These are phyloP conservation scores for Pleurotus sapidus DNA, from an alignment of 768 basidiomycete genomes.

Conservation along the genomic window DNA sequence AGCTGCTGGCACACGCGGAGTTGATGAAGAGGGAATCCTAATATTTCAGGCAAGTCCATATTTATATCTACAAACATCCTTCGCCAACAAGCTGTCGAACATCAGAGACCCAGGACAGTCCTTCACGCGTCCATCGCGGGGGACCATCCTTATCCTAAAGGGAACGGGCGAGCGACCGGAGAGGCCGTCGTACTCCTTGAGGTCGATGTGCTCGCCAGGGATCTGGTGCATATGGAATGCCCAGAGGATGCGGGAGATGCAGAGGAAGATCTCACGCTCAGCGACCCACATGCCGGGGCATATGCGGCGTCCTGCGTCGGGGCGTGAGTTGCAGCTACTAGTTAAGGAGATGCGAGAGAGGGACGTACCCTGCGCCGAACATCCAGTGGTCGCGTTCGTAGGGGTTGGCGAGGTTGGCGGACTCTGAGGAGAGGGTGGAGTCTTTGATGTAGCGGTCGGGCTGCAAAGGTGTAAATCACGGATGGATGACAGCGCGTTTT, in stretches of 20 bases:
- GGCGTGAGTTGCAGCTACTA: background rate
- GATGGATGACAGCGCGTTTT: background rate
- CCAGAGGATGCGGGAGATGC: constrained; percentile 47
- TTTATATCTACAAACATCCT: too few species aligned
- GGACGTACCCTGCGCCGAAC: constrained; percentile 44
- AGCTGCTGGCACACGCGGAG: constrained; percentile 23
- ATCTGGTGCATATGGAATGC: constrained; percentile 38
- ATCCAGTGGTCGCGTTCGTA: constrained; percentile 49
- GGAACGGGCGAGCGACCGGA: constrained; percentile 45
- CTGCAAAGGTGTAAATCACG: constrained; percentile 13
- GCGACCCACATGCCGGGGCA: constrained; percentile 45
- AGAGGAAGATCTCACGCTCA: constrained; percentile 42
- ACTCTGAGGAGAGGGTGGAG: constrained; percentile 34
- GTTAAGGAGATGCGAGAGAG: background rate
- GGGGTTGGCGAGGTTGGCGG: constrained; percentile 37
- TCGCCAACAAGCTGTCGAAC: too few species aligned
- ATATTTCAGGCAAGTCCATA: too few species aligned
- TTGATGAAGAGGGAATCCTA: background rate
- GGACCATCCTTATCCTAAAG: constrained; percentile 23
- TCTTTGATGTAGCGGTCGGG: constrained; percentile 45
- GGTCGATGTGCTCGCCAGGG: constrained; percentile 38
- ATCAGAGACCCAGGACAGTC: constrained; percentile 10
- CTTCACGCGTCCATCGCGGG: constrained; percentile 10
- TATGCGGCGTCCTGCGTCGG: constrained; percentile 28
- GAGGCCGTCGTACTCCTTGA: constrained; percentile 44